Base-by-base conservation (phyloP, 495 filamentous ascomycete genomes). In the Neurospora sp. region DNA sequence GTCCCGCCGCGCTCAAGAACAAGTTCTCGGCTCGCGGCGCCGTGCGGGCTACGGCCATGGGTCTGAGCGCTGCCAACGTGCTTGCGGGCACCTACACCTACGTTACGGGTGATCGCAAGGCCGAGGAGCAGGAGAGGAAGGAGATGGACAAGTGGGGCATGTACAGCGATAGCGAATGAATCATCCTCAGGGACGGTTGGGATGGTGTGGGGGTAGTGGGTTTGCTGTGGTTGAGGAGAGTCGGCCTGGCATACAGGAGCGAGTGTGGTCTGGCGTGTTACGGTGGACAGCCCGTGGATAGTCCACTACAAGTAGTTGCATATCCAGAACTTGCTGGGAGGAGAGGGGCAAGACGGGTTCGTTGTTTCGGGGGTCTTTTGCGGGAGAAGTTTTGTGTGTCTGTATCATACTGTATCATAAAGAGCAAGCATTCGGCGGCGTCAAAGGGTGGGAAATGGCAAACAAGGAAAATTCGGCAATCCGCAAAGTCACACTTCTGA, bases 81-180 rank as follows among this genome's bases (percentile, higher is more conserved):
- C 82, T 92, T 20, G 89, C 89, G 62, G 90, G 92, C 14, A 90
- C 91, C 2, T 82, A 90, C 76, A 89, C 89, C 8, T 97, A 96
- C 83, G 88, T 86, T 1, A 84, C 84, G 86, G 83, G 92, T 83
- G 74, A 90, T 84, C 82, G 86, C 77, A 76, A 86, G 84, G 75
- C 77, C 81, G 85, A 85, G 74, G 83, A 81, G 76, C 71, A 78
- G 74, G 82, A 84, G 77, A 78, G 83, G 73, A 76, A 72, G 72
- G 78, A 82, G 23, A 75, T 80, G 46, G 88, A 90, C 20, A 76
- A 86, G 82, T 82, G 86, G 87, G 82, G 79, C 20, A 69, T 80
- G 12, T 80, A 79, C 69, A 66, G 23, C 54, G 54, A 35, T 66
- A 35, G 54, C 54, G 54, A 66, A 66, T 66, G 27, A 66, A 66